Percentiles rank a stretch among this genome's conserved stretches.
Evolutionary conservation across 78 protist species (phyloP).

Genomic region (Dictyostelium firmibasis): DNA sequence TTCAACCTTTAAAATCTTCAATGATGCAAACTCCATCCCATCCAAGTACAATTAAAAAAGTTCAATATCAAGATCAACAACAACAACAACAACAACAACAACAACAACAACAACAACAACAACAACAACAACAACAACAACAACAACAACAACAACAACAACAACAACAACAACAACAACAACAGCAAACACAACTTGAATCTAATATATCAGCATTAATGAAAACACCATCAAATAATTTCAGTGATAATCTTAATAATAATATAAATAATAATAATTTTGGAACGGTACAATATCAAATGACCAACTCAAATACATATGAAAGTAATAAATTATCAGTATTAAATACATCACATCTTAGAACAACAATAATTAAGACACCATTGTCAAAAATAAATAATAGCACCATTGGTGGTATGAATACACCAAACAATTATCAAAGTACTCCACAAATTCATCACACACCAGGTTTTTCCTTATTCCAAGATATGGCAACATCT

Average conservation of each 20-base stretch:
- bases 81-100: neutral
- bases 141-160: neutral
- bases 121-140: neutral
- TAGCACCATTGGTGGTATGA: neutral
- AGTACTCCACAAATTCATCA: neutral
- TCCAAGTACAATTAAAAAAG: neutral
- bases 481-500: constrained; percentile 24
- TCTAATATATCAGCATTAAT: neutral
- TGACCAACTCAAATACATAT: constrained; percentile 46
- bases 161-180: neutral
- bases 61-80: neutral
- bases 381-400: constrained; percentile 19
- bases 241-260: no score
- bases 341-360: constrained; percentile 34
- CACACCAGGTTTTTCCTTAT: neutral
- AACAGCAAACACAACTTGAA: neutral
- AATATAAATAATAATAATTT: neutral
- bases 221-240: neutral
- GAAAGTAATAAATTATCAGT: constrained; percentile 53
- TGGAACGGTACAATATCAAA: constrained; percentile 15
- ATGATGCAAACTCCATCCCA: neutral
- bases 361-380: constrained; percentile 45
- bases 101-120: neutral
- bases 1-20: neutral
- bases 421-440: neutral